phyloP scores from a whole-genome alignment of 2,329 filamentous ascomycete species.

The Hypoxylon sp. region DNA sequence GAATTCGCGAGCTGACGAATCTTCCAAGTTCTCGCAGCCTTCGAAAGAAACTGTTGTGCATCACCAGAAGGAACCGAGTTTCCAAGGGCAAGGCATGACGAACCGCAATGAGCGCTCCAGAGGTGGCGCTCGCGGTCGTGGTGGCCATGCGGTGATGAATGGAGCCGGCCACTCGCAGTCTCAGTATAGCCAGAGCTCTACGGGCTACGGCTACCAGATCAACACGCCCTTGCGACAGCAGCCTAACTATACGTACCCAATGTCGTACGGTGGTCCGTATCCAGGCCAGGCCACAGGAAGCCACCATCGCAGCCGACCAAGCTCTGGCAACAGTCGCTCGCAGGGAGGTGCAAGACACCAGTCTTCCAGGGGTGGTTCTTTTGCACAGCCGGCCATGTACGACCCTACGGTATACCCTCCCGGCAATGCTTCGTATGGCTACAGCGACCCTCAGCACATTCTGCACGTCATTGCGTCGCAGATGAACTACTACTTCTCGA shows the following conservation, averaged over 20 bases:
- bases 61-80: constrained; percentile 32
- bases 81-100: constrained; percentile 39
- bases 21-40: constrained; percentile 28
- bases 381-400: constrained; percentile 60
- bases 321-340: constrained; percentile 37
- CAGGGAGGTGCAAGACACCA: constrained; percentile 27
- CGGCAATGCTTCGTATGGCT: constrained; percentile 62
- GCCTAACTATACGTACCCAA: constrained; percentile 29
- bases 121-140: constrained; percentile 56
- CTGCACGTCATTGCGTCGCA: constrained; percentile 51
- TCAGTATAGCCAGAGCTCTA: constrained; percentile 29
- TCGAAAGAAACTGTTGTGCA: constrained; percentile 34
- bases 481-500: constrained; percentile 95
- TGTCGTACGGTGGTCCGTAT: constrained; percentile 38
- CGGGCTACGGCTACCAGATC: constrained; percentile 33
- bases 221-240: constrained; percentile 34
- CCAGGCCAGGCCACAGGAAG: constrained; percentile 35
- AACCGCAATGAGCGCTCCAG: constrained; percentile 50
- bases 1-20: constrained; percentile 37
- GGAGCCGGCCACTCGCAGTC: constrained; percentile 39
- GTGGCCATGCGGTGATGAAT: constrained; percentile 44
- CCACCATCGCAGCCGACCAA: constrained; percentile 37
- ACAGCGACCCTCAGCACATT: constrained; percentile 59
- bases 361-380: constrained; percentile 32
- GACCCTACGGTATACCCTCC: constrained; percentile 61